Base-by-base conservation (phyloP, 768 basidiomycete genomes). In the Cyclocybe aegerita region DNA sequence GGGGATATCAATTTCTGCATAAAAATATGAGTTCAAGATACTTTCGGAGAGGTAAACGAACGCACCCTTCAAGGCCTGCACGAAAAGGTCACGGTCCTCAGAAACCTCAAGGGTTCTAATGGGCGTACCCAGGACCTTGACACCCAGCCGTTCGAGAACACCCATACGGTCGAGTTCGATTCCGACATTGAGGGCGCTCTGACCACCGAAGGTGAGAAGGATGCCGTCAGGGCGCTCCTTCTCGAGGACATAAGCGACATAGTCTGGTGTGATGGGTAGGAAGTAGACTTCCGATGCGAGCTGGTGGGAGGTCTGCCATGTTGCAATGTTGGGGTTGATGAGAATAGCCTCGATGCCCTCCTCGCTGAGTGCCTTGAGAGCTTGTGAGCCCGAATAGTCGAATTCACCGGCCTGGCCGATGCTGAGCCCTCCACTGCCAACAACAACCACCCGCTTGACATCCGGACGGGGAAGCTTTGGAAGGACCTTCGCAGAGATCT, bases 331-430 rank as follows among this genome's bases (percentile, higher is more conserved):
- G 41, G 97, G 97, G 70, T 98, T 99, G 69, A 99, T 93, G 56
- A 99, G 85, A 55, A 99, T 86, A 31, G 93, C 91, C 49, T 90
- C 81, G 45, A 99, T 86, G 46, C 95, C 95, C 67, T 95, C 93
- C 69, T 99, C 97, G 59, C 87, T 84, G 46, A 99, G 85, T 11
- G 97, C 97, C 69, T 99, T 98, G 71, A 99, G 84, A 8, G 97
- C 97, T 70, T 99, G 97, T 5, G 96, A 98, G 40, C 97, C 97
- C 14, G 96, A 98, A 68, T 99, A 99, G 68, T 99, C 97, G 69
- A 99, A 99, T 73, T 99, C 97, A 68, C 97, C 97, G 4, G 97
- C 97, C 69, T 99, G 97, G 29, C 97, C 97, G 50, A 99, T 99
- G 61, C 86, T 88, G 40, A 99, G 84, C 47, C 97, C 97, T 58